phyloP scores from a whole-genome alignment of 1,139 yeast genomes.

The Lizanozyma gosingica region DNA sequence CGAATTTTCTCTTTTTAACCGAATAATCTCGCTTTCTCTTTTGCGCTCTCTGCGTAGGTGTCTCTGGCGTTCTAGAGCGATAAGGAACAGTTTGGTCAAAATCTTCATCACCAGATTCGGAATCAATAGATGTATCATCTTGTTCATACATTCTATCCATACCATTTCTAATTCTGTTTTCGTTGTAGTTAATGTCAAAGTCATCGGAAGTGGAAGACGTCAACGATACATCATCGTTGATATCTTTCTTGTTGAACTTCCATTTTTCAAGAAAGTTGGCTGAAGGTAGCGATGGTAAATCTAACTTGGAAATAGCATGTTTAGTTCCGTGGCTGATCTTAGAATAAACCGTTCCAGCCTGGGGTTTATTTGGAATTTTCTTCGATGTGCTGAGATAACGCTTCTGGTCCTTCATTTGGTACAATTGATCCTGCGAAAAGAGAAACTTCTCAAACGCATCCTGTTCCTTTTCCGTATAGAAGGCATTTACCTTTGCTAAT shows the following conservation, averaged over 20 bases:
- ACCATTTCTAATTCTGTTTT: constrained; percentile 36
- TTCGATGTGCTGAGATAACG: constrained; percentile 7
- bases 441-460: constrained; percentile 54
- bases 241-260: neutral
- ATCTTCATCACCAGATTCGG: constrained; percentile 6
- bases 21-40: constrained; percentile 22
- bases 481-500: constrained; percentile 48
- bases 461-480: constrained; percentile 52
- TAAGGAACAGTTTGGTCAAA: too few relatives aligned
- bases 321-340: neutral
- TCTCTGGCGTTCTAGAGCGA: constrained; percentile 5
- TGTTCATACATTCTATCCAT: constrained; percentile 8
- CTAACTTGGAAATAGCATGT: neutral
- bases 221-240: constrained; percentile 6
- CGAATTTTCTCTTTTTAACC: constrained; percentile 19
- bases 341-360: constrained; percentile 6
- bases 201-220: constrained; percentile 1
- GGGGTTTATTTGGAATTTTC: constrained; percentile 8
- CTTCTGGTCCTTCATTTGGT: constrained; percentile 52
- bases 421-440: constrained; percentile 59
- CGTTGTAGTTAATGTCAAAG: constrained; percentile 26
- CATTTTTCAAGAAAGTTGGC: neutral
- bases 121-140: constrained; percentile 12
- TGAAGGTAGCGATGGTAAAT: neutral
- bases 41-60: constrained; percentile 12